Evolutionary conservation across 1,284 basidiomycete species (phyloP), one percentile per base, ranked within the genome.

Genomic region (Trichosporon ovoides): DNA sequence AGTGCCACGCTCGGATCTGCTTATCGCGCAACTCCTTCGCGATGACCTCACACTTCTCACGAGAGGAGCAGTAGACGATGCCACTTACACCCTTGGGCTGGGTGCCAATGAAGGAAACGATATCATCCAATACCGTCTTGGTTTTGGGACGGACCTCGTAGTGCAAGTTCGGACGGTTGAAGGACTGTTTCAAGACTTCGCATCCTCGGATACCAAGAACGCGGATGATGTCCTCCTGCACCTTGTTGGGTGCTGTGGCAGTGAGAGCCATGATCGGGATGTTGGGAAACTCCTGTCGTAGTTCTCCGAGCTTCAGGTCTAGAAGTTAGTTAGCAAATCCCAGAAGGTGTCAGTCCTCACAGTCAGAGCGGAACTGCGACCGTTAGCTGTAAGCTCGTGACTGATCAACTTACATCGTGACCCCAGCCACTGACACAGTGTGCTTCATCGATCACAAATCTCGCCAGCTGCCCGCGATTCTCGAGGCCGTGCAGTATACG

Each of bases 211-310:
- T 83, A n/a, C 81, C 78, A 11, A 98, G 83, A 19, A 83, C 83
- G 11, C 79, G 73, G 58, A 88, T 83, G 71, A 98, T 89, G 71
- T 98, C 93, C 33, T 84, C 80, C 59, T 87, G 83, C 2, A 88
- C 88, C 53, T 85, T 81, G 50, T 82, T 79, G 62, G 88, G 91
- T 1, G 94, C 96, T 0, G 95, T 98, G 1, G 93, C 96, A 0
- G 96, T 98, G 49, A 98, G 81, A 0, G 95, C 96, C 84, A 97
- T 97, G 69, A 98, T 87, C 0, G 95, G 95, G 1, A 94, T 83
- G 3, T 79, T 72, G 0, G 89, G 88, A 75, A 85, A 98, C 12
- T 83, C 81, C 19, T 81, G 75, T 33, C 91, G 86, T 38, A 98
- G 80, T 13, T 80, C 73, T 16, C 84, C 83, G 24, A 98, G 80